Base-by-base conservation (phyloP, 2,329 filamentous ascomycete species). In the Ascochyta koolunga region DNA sequence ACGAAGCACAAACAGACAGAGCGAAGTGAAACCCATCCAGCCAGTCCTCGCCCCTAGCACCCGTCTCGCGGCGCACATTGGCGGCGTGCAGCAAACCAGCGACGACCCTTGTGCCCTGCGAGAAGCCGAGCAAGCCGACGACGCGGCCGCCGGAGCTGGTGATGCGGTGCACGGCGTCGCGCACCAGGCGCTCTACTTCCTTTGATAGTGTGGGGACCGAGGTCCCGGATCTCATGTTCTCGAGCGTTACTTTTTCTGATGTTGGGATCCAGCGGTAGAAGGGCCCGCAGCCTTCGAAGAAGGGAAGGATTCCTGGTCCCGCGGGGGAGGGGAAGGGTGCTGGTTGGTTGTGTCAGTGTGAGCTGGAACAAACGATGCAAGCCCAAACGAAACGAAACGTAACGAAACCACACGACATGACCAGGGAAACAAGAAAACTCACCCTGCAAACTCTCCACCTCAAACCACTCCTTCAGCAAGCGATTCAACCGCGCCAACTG, bases 201-300 rank as follows among this genome's bases (percentile, higher is more conserved):
- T 53, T 32, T 2, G 59, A 22, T 59, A 72, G 58, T 5, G 18
- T 33, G 15, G 27, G 10, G 3, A 56, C 52, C 1, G 61, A 59
- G 2, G 45, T 32, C 2, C 65, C 66, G 5, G 5, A 5, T 5
- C 54, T 60, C 60, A 69, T 69, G 6, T 45, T 37, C 4, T 62
- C 50, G 39, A 59, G 16, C 11, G 53, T 59, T 37, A 65, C 45
- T 25, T 60, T 60, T 37, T 67, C 62, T 2, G 37, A 40, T 5
- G 61, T 56, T 1, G 63, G 66, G 0, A 71, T 38, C 72, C 72
- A 75, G 55, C 68, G 69, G 11, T 64, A 58, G 60, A 64, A 75
- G 5, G 72, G 72, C 8, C 70, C 72, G 63, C 68, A 72, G 60
- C 68, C 72, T 44, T 73, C 71, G 60, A 75, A 75, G 60, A 74